Evolutionary conservation across 768 basidiomycete genomes (phyloP).

Genomic region (Leccinum aurantiacum): DNA sequence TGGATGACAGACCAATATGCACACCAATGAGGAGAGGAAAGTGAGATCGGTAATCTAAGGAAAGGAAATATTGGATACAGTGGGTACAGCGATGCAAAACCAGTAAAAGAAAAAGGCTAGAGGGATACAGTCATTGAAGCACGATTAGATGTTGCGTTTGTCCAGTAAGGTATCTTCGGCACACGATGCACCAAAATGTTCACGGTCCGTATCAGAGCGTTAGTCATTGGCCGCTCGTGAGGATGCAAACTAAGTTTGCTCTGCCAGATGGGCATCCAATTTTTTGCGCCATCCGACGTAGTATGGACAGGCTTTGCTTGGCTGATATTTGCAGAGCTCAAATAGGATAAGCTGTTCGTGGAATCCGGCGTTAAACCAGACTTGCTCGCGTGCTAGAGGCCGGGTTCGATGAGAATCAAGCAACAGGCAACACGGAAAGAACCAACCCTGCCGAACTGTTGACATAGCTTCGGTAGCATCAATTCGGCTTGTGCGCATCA

Average conservation of each 20-base stretch:
- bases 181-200: slow-evolving; percentile 13
- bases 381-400: slow-evolving; percentile 64
- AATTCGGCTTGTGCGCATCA: slow-evolving; percentile 66
- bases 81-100: slow-evolving; percentile 9
- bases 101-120: slow-evolving; percentile 7
- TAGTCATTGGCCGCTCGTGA: slow-evolving; percentile 9
- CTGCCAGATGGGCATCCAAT: slow-evolving; percentile 49
- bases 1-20: slow-evolving; percentile 6
- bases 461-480: slow-evolving; percentile 59
- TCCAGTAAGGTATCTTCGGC: slow-evolving; percentile 19
- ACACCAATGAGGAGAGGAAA: not conserved
- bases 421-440: slow-evolving; percentile 3
- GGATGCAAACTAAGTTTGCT: slow-evolving; percentile 13
- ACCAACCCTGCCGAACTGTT: slow-evolving; percentile 56
- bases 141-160: slow-evolving; percentile 16
- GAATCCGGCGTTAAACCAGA: slow-evolving; percentile 79
- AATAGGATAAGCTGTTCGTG: slow-evolving; percentile 77
- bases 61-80: not conserved
- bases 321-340: slow-evolving; percentile 68
- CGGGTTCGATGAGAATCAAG: slow-evolving; percentile 2
- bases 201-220: slow-evolving; percentile 7
- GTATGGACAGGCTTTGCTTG: slow-evolving; percentile 57
- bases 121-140: slow-evolving; percentile 14
- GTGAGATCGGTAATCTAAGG: slow-evolving; percentile 3
- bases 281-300: slow-evolving; percentile 65